Percentiles rank a stretch among this genome's conserved stretches.
These are phyloP conservation scores for Pythium aristosporum DNA, from an alignment of 352 stramenopile genomes.

Conservation along the genomic window DNA sequence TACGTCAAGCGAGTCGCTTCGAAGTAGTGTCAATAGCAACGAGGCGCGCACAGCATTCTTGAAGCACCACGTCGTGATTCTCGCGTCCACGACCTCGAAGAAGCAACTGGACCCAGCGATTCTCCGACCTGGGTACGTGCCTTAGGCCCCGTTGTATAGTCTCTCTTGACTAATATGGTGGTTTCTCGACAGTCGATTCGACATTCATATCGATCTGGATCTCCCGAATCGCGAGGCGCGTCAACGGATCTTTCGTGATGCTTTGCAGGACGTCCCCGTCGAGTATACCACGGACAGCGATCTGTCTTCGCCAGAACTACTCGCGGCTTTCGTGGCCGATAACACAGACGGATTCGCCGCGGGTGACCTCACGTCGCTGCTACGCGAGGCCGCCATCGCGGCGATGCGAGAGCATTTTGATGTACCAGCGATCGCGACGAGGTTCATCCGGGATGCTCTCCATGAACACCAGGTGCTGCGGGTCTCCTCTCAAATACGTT, in stretches of 20 bases:
- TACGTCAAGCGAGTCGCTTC: conserved; percentile 38
- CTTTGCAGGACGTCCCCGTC: conserved; percentile 51
- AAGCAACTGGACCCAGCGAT: conserved; percentile 83
- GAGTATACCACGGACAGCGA: conserved; percentile 40
- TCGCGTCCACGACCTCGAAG: conserved; percentile 78
- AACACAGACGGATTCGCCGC: conserved; percentile 54
- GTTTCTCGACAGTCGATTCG: conserved; percentile 56
- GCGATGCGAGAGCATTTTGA: conserved; percentile 65
- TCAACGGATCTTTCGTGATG: conserved; percentile 45
- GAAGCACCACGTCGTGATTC: conserved; percentile 81
- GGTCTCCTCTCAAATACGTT: conserved; percentile 11
- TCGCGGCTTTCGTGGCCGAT: conserved; percentile 53
- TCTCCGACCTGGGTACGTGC: conserved; percentile 73
- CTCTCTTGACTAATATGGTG: neutral
- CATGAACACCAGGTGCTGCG: conserved; percentile 15
- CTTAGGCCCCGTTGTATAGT: neutral
- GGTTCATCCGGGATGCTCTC: conserved; percentile 36
- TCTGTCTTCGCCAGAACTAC: conserved; percentile 31
- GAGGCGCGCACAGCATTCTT: conserved; percentile 61
- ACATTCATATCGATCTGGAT: conserved; percentile 70
- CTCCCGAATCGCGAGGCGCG: conserved; percentile 61
- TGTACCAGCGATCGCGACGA: conserved; percentile 37
- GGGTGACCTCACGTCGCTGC: conserved; percentile 57
- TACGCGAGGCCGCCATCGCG: conserved; percentile 77
- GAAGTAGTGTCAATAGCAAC: conserved; percentile 34